Percentiles rank a stretch among this genome's conserved stretches.
These are phyloP conservation scores for Hymenoscyphus repandus DNA, from an alignment of 2,329 filamentous ascomycete genomes.

Conservation along the genomic window DNA sequence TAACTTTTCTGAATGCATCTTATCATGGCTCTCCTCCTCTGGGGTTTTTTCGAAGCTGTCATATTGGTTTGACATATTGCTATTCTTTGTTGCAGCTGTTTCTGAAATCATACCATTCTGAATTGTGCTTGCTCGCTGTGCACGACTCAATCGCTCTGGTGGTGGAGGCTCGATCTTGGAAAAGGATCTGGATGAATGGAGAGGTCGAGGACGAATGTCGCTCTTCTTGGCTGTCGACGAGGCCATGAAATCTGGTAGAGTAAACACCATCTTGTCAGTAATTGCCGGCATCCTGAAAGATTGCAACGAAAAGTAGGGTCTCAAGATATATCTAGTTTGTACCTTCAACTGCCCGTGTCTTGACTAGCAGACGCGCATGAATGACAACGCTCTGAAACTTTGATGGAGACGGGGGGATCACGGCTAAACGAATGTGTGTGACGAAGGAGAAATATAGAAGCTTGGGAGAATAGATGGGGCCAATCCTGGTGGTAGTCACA, in stretches of 20 bases:
- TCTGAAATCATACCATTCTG: constrained; percentile 26
- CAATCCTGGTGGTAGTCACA: constrained; percentile 16
- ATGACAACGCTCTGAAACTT: constrained; percentile 28
- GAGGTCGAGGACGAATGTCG: constrained; percentile 28
- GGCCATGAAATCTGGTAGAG: constrained; percentile 31
- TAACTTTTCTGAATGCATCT: constrained; percentile 20
- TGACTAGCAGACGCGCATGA: constrained; percentile 25
- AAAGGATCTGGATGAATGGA: constrained; percentile 36
- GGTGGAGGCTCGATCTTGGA: constrained; percentile 30
- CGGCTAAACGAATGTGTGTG: constrained; percentile 22
- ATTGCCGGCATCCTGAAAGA: constrained; percentile 17
- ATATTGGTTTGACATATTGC: constrained; percentile 18
- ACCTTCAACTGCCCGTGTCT: constrained; percentile 12
- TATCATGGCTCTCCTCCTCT: constrained; percentile 29
- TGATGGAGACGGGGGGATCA: constrained; percentile 21
- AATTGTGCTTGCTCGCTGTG: constrained; percentile 28
- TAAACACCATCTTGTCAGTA: constrained; percentile 28
- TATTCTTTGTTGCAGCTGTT: constrained; percentile 9
- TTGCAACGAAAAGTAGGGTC: constrained; percentile 1
- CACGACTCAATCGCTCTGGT: constrained; percentile 19
- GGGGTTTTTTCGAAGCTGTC: constrained; percentile 37
- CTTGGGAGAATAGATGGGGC: constrained; percentile 14
- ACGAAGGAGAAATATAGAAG: constrained; percentile 11
- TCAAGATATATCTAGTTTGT: constrained; percentile 10
- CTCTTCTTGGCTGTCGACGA: constrained; percentile 20